Conservation (phyloP, 2,329 filamentous ascomycete genomes). For the Talaromyces sp. region DNA sequence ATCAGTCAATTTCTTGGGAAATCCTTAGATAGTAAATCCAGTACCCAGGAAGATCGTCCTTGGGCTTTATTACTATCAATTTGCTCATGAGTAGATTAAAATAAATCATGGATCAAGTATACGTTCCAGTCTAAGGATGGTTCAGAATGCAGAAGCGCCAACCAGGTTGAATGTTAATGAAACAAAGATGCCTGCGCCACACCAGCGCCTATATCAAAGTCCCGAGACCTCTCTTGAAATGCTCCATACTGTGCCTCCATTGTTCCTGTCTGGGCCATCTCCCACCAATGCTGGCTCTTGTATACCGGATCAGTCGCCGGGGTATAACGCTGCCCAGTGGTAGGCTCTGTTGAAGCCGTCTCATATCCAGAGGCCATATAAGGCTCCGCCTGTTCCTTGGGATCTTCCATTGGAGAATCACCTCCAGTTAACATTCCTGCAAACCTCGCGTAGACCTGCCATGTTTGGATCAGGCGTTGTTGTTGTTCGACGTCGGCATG, state of each 20-base stretch:
- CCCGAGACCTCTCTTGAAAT: conserved; percentile 37
- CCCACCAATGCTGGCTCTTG: conserved; percentile 44
- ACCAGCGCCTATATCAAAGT: conserved; percentile 22
- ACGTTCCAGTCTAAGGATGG: too few species aligned
- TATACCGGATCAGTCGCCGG: conserved; percentile 47
- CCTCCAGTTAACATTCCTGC: neutral
- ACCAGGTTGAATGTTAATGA: too few species aligned
- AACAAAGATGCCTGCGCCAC: conserved; percentile 4
- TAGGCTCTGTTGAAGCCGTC: conserved; percentile 50
- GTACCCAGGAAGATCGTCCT: too few species aligned
- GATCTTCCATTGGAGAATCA: conserved; percentile 50
- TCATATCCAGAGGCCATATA: conserved; percentile 87
- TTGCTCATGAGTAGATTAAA: too few species aligned
- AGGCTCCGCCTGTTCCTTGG: conserved; percentile 61
- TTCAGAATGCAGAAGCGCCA: too few species aligned
- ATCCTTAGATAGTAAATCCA: too few species aligned
- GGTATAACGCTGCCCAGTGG: conserved; percentile 37
- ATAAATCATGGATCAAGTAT: too few species aligned
- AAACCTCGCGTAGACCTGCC: conserved; percentile 70
- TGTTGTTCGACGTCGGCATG: conserved; percentile 73
- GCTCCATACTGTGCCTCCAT: conserved; percentile 45
- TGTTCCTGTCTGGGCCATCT: conserved; percentile 28
- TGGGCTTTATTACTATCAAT: too few species aligned
- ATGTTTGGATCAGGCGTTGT: conserved; percentile 76
- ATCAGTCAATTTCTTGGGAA: too few species aligned